A percentile compares a stretch with the other conserved stretches of the same genome.
These are phyloP conservation scores for Syncephalis fuscata DNA, from an alignment of 371 early-diverging fungal species.

Conservation along the genomic window DNA sequence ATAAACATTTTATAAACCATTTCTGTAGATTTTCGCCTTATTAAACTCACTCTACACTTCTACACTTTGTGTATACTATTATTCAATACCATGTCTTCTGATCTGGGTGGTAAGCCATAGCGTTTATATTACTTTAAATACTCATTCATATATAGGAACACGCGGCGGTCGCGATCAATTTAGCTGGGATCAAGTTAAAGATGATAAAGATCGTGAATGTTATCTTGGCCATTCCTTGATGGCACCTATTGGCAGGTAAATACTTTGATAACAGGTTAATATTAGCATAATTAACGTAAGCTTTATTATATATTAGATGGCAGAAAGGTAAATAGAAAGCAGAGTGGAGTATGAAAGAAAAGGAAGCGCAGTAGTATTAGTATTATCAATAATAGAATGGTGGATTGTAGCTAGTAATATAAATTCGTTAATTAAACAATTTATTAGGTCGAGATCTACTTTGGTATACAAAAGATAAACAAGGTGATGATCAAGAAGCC, in stretches of 20 bases:
- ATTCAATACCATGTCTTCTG: too few relatives aligned
- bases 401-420: background rate
- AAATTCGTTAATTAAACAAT: background rate
- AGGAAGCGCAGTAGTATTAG: slow-evolving; percentile 9
- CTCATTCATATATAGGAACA: slow-evolving; percentile 19
- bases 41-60: too few relatives aligned
- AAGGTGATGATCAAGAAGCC: slow-evolving; percentile 10
- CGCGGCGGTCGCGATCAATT: slow-evolving; percentile 45
- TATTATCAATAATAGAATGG: too few relatives aligned
- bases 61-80: too few relatives aligned
- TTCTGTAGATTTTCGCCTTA: too few relatives aligned
- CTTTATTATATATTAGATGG: background rate
- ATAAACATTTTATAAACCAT: too few relatives aligned
- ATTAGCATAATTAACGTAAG: background rate
- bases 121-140: too few relatives aligned
- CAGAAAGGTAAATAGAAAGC: background rate
- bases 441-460: slow-evolving; percentile 45
- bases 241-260: slow-evolving; percentile 61
- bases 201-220: slow-evolving; percentile 70
- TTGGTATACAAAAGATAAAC: slow-evolving; percentile 52
- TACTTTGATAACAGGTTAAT: slow-evolving; percentile 4
- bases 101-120: too few relatives aligned
- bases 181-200: slow-evolving; percentile 45
- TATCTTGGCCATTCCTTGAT: slow-evolving; percentile 72
- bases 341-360: slow-evolving; percentile 37